Evolutionary conservation across 176 grass and related monocot species (phyloP).

Genomic region (Puya raimondii): DNA sequence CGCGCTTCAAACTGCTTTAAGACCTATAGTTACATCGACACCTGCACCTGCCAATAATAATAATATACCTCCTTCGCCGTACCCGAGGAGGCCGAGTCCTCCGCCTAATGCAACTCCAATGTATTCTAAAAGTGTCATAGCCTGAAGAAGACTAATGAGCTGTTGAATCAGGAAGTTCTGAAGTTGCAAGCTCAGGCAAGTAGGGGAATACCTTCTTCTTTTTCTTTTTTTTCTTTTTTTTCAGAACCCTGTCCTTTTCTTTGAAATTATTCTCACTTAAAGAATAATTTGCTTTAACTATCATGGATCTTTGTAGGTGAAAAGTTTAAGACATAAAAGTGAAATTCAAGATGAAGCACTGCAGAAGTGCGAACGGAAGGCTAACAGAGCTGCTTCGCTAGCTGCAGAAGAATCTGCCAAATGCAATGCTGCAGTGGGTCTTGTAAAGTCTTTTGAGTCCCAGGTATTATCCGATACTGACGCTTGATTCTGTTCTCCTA

Average conservation of each 20-base stretch:
- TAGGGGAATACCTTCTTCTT: neutral
- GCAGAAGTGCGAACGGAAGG: conserved; percentile 39
- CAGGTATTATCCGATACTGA: conserved; percentile 38
- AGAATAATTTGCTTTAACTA: neutral
- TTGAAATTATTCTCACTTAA: conserved; percentile 1
- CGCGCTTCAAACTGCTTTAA: conserved; percentile 49
- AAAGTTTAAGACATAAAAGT: conserved; percentile 53
- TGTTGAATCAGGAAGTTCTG: conserved; percentile 51
- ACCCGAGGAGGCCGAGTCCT: conserved; percentile 38
- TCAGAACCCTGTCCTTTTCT: neutral
- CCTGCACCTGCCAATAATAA: conserved; percentile 34
- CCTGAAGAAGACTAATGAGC: conserved; percentile 53
- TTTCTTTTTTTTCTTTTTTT: neutral
- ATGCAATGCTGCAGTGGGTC: conserved; percentile 40
- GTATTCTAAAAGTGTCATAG: conserved; percentile 30
- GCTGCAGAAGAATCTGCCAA: conserved; percentile 53
- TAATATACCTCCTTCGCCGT: conserved; percentile 33
- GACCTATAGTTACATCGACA: conserved; percentile 51
- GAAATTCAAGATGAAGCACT: conserved; percentile 53
- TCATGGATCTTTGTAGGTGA: conserved; percentile 30
- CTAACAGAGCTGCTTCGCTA: conserved; percentile 30
- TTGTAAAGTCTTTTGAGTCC: conserved; percentile 56
- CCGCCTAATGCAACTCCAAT: conserved; percentile 30
- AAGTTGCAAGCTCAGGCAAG: conserved; percentile 67
- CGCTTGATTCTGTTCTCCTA: neutral